A percentile compares a stretch with the other conserved stretches of the same genome.
These are phyloP conservation scores for Gossypium turneri DNA, from an alignment of 345 rosid genomes.

Conservation along the genomic window DNA sequence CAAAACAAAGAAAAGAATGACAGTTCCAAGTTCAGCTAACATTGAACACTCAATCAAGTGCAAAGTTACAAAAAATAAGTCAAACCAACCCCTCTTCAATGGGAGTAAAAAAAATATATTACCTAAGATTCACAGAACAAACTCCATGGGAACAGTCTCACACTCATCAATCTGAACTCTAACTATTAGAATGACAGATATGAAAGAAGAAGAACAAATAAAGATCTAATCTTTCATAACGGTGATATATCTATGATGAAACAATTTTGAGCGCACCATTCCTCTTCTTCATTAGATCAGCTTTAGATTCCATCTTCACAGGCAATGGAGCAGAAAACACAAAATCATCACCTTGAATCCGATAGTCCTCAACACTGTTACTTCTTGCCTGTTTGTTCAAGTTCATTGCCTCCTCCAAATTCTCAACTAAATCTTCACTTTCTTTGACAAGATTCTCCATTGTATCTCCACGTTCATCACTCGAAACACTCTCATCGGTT, in stretches of 20 bases:
- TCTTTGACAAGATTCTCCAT: neutral
- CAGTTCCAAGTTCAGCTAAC: no score
- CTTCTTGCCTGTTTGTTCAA: neutral
- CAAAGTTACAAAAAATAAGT: no score
- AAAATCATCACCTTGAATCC: neutral
- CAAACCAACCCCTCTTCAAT: no score
- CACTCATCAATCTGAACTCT: no score
- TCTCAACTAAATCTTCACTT: constrained; percentile 7
- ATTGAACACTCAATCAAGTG: no score
- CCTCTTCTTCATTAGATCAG: constrained; percentile 5
- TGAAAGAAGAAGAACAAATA: no score
- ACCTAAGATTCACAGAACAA: no score
- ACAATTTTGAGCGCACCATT: constrained; percentile 4
- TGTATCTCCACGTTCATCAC: constrained; percentile 24
- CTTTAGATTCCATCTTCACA: constrained; percentile 13
- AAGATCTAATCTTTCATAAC: no score
- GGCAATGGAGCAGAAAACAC: constrained; percentile 19
- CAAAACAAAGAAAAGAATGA: no score
- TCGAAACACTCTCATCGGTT: constrained; percentile 32
- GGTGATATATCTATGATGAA: neutral
- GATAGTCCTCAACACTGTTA: neutral
- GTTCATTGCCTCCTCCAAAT: neutral
- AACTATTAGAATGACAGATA: no score
- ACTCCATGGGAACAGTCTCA: no score
- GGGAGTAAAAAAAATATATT: no score